Evolutionary conservation across 495 filamentous ascomycete genomes (phyloP).

Genomic region (Darksidea phi): DNA sequence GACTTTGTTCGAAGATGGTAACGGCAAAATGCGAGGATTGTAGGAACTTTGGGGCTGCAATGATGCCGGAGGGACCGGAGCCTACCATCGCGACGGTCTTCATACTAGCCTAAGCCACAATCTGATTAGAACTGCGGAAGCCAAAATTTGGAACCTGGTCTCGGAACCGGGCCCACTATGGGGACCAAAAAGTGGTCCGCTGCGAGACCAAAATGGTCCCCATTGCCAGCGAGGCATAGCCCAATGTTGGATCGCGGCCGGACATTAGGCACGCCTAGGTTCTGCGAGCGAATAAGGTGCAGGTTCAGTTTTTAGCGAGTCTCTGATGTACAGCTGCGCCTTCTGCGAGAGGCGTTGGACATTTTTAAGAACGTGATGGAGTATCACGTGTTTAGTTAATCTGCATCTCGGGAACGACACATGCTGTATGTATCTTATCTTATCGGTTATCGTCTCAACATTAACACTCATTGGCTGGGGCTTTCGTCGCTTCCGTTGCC

Average conservation of each 20-base stretch:
- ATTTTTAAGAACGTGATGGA: too few relatives aligned
- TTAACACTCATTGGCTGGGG: background rate
- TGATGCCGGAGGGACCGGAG: background rate
- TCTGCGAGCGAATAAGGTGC: too few relatives aligned
- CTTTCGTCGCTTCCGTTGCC: background rate
- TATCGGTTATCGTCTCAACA: background rate
- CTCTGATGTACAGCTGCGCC: too few relatives aligned
- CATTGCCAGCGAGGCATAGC: too few relatives aligned
- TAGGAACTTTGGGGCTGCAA: constrained; percentile 5
- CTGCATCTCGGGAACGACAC: too few relatives aligned
- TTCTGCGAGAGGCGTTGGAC: too few relatives aligned
- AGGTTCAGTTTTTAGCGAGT: too few relatives aligned
- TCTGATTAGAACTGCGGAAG: background rate
- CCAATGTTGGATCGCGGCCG: too few relatives aligned
- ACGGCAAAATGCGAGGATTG: background rate
- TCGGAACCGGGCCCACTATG: background rate
- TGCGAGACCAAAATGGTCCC: background rate
- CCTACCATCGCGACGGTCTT: constrained; percentile 13
- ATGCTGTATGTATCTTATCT: background rate
- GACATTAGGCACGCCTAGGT: too few relatives aligned
- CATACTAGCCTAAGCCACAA: background rate
- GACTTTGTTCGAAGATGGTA: constrained; percentile 6
- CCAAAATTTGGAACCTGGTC: background rate
- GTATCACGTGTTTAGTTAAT: too few relatives aligned
- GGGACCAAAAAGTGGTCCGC: background rate